Conservation (phyloP, 305 asterid genomes). For the Rubia occidens region DNA sequence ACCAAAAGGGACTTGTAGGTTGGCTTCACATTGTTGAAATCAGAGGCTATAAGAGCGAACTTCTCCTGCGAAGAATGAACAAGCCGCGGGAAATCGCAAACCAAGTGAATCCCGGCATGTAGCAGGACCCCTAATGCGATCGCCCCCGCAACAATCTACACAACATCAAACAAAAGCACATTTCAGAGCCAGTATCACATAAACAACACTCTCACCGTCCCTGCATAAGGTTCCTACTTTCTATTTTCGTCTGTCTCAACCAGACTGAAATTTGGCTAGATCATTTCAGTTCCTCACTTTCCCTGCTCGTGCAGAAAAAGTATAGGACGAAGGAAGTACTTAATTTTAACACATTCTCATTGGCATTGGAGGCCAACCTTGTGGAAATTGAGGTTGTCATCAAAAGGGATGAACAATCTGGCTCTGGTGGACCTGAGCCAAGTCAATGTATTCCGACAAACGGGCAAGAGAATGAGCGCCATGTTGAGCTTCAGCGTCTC, state of each 20-base stretch:
- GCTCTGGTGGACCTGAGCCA: constrained; percentile 70
- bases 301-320: too few relatives aligned
- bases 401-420: constrained; percentile 56
- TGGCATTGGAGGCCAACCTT: constrained; percentile 30
- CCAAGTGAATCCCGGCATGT: constrained; percentile 65
- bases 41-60: constrained; percentile 50
- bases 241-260: too few relatives aligned
- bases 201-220: too few relatives aligned
- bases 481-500: constrained; percentile 89
- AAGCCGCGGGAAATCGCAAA: constrained; percentile 72
- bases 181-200: too few relatives aligned
- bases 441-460: constrained; percentile 69
- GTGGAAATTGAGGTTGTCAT: constrained; percentile 83
- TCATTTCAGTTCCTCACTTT: too few relatives aligned
- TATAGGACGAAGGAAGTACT: too few relatives aligned
- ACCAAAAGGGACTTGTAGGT: constrained; percentile 39
- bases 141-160: constrained; percentile 63
- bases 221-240: too few relatives aligned
- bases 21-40: constrained; percentile 49
- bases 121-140: constrained; percentile 51
- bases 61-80: constrained; percentile 49
- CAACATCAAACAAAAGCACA: constrained; percentile 5
- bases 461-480: constrained; percentile 81
- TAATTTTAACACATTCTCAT: neutral
- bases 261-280: too few relatives aligned